Evolutionary conservation across 108 stramenopile species (phyloP), one percentile per base, ranked within the genome.

Genomic region (Pseudonitzschia multistriata): DNA sequence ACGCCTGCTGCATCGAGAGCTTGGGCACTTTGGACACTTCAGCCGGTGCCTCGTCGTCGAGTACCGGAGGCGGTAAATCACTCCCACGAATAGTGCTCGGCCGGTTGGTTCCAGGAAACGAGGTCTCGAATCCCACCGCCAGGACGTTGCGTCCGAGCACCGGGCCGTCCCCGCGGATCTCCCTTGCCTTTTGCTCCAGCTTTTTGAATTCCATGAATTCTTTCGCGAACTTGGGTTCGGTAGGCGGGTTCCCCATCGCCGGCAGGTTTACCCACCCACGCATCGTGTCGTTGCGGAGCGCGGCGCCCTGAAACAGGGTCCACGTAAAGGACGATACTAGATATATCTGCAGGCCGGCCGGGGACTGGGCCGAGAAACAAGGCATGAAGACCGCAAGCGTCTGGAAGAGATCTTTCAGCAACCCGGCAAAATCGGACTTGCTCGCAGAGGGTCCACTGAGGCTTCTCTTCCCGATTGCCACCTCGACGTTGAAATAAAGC

Each of bases 341-440:
- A 54, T 94, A 94, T 17, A 94, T 80, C 66, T 94, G 93, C 17
- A 94, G 72, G 1, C 89, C 93, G 8, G 84, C 78, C 0, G 93
- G 90, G 24, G 85, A 84, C 62, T 88, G 88, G 0, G 84, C 71
- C 74, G 91, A 78, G 76, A 91, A 90, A 66, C 93, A 87, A 22
- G 93, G 93, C 89, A 94, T 91, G 72, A 94, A 94, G 5, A 94
- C 78, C 17, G 93, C 87, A 48, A 91, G 55, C 22, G 79, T 77
- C 71, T 94, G 93, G 68, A 94, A 94, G 37, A 70, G 59, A 76
- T 94, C 93, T 66, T 92, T 94, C 49, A 94, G 28, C 14, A 84
- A 49, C 29, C 29, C 54, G 17, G 81, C 87, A 70, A 89, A 66
- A 56, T 87, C 88, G 21, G 84, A 80, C 52, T 85, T 79, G 65